phyloP scores from a whole-genome alignment of 176 grass and related monocot species.

The Melocanna baccifera region DNA sequence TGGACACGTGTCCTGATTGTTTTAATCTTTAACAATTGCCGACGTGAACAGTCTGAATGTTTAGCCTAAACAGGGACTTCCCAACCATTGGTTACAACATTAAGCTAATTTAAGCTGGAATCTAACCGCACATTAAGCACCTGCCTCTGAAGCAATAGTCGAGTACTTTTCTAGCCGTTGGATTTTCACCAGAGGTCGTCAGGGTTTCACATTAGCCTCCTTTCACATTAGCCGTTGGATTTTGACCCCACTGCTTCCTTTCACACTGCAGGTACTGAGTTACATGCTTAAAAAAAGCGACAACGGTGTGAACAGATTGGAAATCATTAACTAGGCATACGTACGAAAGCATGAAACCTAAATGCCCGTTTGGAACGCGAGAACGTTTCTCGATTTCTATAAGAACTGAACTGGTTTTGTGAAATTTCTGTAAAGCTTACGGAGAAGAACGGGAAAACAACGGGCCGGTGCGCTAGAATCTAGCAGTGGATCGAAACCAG shows the following conservation, averaged over 20 bases:
- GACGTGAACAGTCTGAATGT: constrained; percentile 8
- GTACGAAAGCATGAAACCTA: not conserved
- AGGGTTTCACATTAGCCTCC: too few species aligned
- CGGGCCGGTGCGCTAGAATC: constrained; percentile 18
- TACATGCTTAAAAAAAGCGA: not conserved
- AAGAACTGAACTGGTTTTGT: too few species aligned
- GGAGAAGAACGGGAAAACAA: not conserved
- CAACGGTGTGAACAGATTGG: not conserved
- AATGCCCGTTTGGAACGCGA: too few species aligned
- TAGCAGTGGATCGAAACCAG: constrained; percentile 15
- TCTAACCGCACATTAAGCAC: not conserved
- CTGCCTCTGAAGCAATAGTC: not conserved
- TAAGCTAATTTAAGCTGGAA: not conserved
- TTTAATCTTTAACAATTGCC: constrained; percentile 9
- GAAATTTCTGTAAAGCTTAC: too few species aligned
- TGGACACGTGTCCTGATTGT: not conserved
- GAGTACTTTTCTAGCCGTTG: not conserved
- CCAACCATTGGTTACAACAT: not conserved
- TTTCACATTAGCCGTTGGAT: too few species aligned
- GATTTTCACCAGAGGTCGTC: not conserved
- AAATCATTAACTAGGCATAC: not conserved
- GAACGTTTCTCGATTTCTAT: too few species aligned
- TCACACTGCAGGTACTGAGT: not conserved
- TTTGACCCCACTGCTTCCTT: not conserved
- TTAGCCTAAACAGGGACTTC: constrained; percentile 20